Percentiles rank a stretch among this genome's conserved stretches.
Evolutionary conservation across 768 basidiomycete species (phyloP).

Genomic region (Mycena olivaceomarginata): DNA sequence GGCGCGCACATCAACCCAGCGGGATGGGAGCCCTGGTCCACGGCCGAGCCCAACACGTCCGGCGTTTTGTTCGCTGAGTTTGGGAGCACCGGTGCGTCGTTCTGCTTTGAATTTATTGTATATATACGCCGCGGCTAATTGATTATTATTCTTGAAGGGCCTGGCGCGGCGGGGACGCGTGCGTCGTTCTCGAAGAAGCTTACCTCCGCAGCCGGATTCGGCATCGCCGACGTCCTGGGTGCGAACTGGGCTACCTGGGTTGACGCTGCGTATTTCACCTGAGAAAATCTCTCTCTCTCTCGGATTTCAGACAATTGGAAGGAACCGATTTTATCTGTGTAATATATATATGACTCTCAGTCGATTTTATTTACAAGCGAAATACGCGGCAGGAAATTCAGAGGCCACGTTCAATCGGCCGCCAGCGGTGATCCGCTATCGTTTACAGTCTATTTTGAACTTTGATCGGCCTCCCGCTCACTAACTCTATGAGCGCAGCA

Average conservation of each 20-base stretch:
- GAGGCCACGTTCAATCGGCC: too few species aligned
- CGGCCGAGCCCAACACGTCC: slow-evolving; percentile 46
- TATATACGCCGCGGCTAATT: slow-evolving; percentile 1
- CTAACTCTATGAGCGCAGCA: too few species aligned
- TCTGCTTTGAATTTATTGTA: neutral
- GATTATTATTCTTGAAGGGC: slow-evolving; percentile 23
- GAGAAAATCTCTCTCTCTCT: neutral
- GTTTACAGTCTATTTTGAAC: too few species aligned
- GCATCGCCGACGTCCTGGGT: slow-evolving; percentile 48
- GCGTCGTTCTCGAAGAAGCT: slow-evolving; percentile 48
- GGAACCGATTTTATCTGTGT: too few species aligned
- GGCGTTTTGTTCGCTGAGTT: slow-evolving; percentile 49
- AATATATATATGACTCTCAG: too few species aligned
- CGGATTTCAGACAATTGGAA: too few species aligned
- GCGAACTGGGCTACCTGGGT: slow-evolving; percentile 46
- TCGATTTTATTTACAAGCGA: too few species aligned
- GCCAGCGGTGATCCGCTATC: too few species aligned
- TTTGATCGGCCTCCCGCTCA: too few species aligned
- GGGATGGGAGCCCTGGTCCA: slow-evolving; percentile 51
- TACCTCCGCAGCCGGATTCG: slow-evolving; percentile 42
- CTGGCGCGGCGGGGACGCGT: slow-evolving; percentile 47
- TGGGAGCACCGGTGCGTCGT: slow-evolving; percentile 45
- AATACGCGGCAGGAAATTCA: too few species aligned
- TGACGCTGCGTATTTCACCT: slow-evolving; percentile 30
- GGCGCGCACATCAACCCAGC: slow-evolving; percentile 49